phyloP scores from a whole-genome alignment of 2,329 filamentous ascomycete genomes.

The Aspergillus intermedius region DNA sequence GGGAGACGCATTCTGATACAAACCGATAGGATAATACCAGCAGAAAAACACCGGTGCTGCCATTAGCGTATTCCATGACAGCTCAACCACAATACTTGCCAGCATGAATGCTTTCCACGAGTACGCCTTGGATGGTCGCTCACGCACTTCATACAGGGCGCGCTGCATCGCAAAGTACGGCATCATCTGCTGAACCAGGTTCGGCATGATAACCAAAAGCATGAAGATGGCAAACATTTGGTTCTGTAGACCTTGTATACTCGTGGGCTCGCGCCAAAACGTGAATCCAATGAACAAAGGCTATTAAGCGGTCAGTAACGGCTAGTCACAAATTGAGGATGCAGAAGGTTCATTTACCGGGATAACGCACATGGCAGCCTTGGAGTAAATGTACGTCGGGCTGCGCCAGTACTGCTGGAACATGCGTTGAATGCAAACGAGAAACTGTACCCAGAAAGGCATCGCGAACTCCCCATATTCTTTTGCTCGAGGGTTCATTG shows the following conservation, averaged over 20 bases:
- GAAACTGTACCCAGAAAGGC: conserved; percentile 60
- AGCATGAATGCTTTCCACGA: conserved; percentile 65
- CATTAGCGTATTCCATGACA: conserved; percentile 57
- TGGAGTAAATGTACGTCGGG: conserved; percentile 80
- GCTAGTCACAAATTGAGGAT: conserved; percentile 22
- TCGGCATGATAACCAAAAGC: conserved; percentile 68
- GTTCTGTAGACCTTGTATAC: conserved; percentile 75
- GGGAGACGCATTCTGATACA: conserved; percentile 33
- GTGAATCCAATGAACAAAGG: conserved; percentile 75
- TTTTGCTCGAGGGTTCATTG: conserved; percentile 36
- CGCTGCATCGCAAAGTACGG: conserved; percentile 51
- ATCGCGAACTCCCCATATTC: conserved; percentile 73
- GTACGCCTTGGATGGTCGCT: conserved; percentile 60
- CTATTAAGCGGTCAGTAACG: conserved; percentile 34
- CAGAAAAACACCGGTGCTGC: conserved; percentile 53
- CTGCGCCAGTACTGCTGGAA: conserved; percentile 89
- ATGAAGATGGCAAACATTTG: conserved; percentile 87
- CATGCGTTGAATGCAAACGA: conserved; percentile 62
- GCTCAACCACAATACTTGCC: conserved; percentile 61
- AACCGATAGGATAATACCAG: conserved; percentile 59
- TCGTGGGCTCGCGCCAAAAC: conserved; percentile 66
- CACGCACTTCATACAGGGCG: conserved; percentile 51
- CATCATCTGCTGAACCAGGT: conserved; percentile 44
- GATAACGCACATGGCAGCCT: conserved; percentile 59
- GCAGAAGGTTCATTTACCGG: conserved; percentile 52